Conservation (phyloP, 2,329 filamentous ascomycete genomes). For the Colletotrichum plurivorum region DNA sequence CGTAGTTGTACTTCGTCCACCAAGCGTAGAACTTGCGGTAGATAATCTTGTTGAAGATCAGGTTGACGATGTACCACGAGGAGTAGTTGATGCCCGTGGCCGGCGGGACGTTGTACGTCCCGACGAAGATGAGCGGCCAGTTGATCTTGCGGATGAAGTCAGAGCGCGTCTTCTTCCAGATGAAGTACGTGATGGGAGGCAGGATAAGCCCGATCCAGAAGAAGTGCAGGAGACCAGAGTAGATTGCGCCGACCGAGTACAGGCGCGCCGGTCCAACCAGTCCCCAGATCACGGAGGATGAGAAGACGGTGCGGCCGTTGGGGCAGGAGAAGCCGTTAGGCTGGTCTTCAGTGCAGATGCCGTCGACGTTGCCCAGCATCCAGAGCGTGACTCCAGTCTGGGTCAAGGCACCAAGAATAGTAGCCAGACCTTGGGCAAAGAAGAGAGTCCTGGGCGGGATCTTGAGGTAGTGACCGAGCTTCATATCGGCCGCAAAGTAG, state of each 20-base stretch:
- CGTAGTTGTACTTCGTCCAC: constrained; percentile 73
- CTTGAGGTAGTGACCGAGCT: constrained; percentile 65
- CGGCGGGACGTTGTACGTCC: constrained; percentile 64
- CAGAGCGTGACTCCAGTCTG: constrained; percentile 51
- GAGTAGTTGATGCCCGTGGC: constrained; percentile 70
- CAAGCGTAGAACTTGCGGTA: constrained; percentile 65
- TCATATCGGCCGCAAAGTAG: constrained; percentile 63
- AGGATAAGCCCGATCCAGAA: constrained; percentile 64
- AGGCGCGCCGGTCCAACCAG: constrained; percentile 62
- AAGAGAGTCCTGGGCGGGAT: constrained; percentile 71
- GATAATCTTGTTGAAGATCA: constrained; percentile 69
- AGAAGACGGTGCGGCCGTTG: constrained; percentile 72
- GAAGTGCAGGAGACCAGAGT: constrained; percentile 66
- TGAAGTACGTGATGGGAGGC: constrained; percentile 63
- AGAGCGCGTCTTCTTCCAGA: constrained; percentile 61
- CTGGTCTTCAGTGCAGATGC: constrained; percentile 65
- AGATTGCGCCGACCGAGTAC: constrained; percentile 57
- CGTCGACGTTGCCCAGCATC: constrained; percentile 60
- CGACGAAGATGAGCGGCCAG: constrained; percentile 68
- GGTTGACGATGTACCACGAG: constrained; percentile 68
- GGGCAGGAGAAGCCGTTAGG: constrained; percentile 69
- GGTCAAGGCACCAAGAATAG: constrained; percentile 54
- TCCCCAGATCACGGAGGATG: constrained; percentile 73
- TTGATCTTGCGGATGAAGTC: constrained; percentile 63
- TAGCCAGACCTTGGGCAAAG: constrained; percentile 72